These are phyloP conservation scores for Hygrocybe coccinea DNA, from an alignment of 768 basidiomycete genomes.

Conservation along the genomic window DNA sequence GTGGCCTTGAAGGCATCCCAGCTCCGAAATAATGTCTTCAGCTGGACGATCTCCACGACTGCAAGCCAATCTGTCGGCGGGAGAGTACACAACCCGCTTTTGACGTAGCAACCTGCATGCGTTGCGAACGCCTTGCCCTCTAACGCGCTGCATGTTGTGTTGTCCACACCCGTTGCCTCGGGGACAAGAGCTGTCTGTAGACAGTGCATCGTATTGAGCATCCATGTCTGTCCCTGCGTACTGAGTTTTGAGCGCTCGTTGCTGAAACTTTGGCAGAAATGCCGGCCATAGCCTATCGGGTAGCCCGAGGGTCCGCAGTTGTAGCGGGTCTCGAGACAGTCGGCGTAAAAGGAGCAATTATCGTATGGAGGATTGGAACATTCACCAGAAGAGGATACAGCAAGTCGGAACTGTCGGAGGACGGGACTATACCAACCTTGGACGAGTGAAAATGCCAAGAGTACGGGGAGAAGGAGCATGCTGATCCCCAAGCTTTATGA, in stretches of 20 bases:
- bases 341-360: constrained; percentile 40
- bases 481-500: no score
- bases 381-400: not conserved
- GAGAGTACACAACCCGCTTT: constrained; percentile 40
- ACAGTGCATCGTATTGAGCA: constrained; percentile 44
- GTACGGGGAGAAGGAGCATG: no score
- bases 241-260: constrained; percentile 27
- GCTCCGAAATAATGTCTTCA: constrained; percentile 29
- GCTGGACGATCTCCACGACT: constrained; percentile 33
- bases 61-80: constrained; percentile 32
- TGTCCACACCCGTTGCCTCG: constrained; percentile 24
- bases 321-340: constrained; percentile 42
- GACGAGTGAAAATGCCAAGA: no score
- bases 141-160: constrained; percentile 30
- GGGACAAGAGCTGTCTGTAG: constrained; percentile 40
- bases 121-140: constrained; percentile 37
- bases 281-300: constrained; percentile 39
- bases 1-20: constrained; percentile 29
- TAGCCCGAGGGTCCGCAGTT: constrained; percentile 43
- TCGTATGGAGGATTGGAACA: constrained; percentile 33
- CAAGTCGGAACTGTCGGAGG: no score
- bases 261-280: constrained; percentile 39
- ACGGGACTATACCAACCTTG: no score
- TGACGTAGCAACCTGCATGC: constrained; percentile 39
- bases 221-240: constrained; percentile 36